Percentiles rank a stretch among this genome's conserved stretches.
These are phyloP conservation scores for Aureobasidium sp. DNA, from an alignment of 2,329 filamentous ascomycete genomes.

Conservation along the genomic window DNA sequence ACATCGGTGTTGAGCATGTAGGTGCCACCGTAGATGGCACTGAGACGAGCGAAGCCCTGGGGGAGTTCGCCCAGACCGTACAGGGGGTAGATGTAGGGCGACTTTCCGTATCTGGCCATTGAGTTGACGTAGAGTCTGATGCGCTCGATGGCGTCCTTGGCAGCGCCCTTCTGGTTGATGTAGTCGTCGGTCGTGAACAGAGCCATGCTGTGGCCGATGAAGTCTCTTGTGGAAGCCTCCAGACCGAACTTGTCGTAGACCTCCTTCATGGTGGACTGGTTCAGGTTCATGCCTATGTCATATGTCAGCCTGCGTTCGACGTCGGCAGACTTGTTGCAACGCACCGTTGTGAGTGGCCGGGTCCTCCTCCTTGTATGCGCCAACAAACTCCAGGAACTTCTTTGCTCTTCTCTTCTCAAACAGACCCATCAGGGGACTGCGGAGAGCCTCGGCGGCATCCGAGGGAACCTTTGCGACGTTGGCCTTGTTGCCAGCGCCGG, in stretches of 20 bases:
- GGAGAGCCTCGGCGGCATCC: constrained; percentile 80
- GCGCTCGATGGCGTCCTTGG: constrained; percentile 78
- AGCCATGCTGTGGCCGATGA: constrained; percentile 97
- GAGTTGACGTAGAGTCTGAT: constrained; percentile 97
- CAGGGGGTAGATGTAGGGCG: constrained; percentile 97
- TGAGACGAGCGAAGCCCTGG: constrained; percentile 93
- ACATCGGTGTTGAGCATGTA: constrained; percentile 98
- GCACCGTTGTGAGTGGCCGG: constrained; percentile 81
- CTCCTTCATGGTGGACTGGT: constrained; percentile 84
- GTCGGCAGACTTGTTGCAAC: neutral
- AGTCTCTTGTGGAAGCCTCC: constrained; percentile 81
- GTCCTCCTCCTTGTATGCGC: constrained; percentile 73
- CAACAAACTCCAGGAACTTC: constrained; percentile 93
- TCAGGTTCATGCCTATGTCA: constrained; percentile 63
- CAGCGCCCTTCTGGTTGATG: constrained; percentile 61
- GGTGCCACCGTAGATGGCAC: constrained; percentile 95
- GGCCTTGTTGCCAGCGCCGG: constrained; percentile 69
- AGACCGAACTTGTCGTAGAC: constrained; percentile 97
- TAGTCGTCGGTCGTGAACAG: constrained; percentile 88
- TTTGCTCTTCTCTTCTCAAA: constrained; percentile 98
- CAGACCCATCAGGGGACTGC: constrained; percentile 89
- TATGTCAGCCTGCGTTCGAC: constrained; percentile 14
- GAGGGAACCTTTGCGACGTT: constrained; percentile 96
- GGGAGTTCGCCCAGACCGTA: constrained; percentile 96
- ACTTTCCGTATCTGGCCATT: constrained; percentile 95